phyloP scores from a whole-genome alignment of 2,329 filamentous ascomycete species.

The Alternaria infectoria region DNA sequence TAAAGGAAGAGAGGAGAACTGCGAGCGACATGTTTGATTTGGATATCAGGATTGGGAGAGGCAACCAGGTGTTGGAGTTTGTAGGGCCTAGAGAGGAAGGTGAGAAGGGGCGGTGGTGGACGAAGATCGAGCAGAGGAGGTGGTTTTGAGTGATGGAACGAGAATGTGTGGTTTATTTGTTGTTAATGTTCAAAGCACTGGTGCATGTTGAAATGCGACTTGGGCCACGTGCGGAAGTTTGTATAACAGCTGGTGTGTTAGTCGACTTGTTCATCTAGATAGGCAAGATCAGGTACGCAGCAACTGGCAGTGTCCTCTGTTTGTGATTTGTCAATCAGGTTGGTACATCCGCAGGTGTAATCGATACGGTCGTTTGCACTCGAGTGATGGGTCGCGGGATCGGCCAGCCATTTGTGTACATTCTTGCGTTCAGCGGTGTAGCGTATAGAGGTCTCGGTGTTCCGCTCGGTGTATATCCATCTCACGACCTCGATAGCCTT shows the following conservation, averaged over 20 bases:
- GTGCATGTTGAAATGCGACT: background rate
- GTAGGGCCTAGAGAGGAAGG: slow-evolving; percentile 54
- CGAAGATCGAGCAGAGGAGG: slow-evolving; percentile 51
- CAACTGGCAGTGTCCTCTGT: background rate
- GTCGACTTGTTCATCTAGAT: background rate
- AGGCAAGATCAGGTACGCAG: background rate
- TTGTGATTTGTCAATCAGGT: background rate
- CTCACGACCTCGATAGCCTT: background rate
- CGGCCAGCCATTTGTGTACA: background rate
- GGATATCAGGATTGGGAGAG: slow-evolving; percentile 51
- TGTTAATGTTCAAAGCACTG: background rate
- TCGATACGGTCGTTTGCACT: background rate
- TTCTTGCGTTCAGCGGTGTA: background rate
- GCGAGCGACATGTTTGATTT: slow-evolving; percentile 54
- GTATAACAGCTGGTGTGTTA: background rate
- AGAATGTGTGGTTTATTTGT: background rate
- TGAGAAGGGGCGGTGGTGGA: slow-evolving; percentile 49
- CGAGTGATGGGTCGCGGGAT: background rate
- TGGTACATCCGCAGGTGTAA: background rate
- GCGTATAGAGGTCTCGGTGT: background rate
- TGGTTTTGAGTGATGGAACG: slow-evolving; percentile 51
- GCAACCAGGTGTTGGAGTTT: slow-evolving; percentile 50
- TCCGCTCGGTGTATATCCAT: background rate
- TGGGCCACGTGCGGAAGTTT: background rate
- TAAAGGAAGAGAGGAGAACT: slow-evolving; percentile 24